Evolutionary conservation across 768 basidiomycete genomes (phyloP).

Genomic region (Boletus huronensis): DNA sequence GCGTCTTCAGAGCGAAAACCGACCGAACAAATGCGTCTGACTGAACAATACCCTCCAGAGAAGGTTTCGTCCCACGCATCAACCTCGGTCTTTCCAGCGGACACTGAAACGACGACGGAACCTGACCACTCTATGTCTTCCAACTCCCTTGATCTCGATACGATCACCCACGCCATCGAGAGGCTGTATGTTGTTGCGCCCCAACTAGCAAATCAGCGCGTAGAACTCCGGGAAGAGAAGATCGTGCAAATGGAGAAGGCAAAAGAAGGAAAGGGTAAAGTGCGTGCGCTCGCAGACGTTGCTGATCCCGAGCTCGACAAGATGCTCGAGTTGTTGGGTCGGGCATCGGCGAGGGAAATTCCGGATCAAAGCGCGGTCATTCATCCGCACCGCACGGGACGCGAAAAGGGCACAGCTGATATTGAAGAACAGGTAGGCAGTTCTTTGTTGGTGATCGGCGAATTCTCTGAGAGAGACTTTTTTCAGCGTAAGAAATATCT

Average conservation of each 20-base stretch:
- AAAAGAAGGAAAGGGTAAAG: slow-evolving; percentile 48
- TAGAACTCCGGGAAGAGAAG: slow-evolving; percentile 77
- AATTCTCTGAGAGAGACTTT: slow-evolving; percentile 5
- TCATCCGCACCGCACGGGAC: slow-evolving; percentile 54
- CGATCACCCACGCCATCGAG: slow-evolving; percentile 85
- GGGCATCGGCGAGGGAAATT: slow-evolving; percentile 64
- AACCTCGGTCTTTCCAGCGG: neutral
- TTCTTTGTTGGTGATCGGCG: neutral
- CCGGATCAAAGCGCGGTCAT: slow-evolving; percentile 68
- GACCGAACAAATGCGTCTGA: slow-evolving; percentile 8
- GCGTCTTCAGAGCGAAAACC: slow-evolving; percentile 5
- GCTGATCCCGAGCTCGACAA: slow-evolving; percentile 53
- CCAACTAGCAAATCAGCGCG: slow-evolving; percentile 87
- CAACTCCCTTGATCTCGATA: slow-evolving; percentile 76
- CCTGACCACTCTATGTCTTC: neutral
- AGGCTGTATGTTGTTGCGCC: slow-evolving; percentile 82
- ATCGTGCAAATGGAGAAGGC: slow-evolving; percentile 73
- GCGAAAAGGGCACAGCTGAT: slow-evolving; percentile 50
- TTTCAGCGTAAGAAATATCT: slow-evolving; percentile 71
- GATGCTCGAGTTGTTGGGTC: slow-evolving; percentile 68
- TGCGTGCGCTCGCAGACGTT: slow-evolving; percentile 36
- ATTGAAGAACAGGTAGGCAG: slow-evolving; percentile 60
- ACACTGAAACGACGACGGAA: neutral
- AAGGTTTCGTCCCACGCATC: slow-evolving; percentile 13
- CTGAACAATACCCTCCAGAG: slow-evolving; percentile 20